phyloP scores from a whole-genome alignment of 2,329 filamentous ascomycete genomes.

The Penicillium digitatum region DNA sequence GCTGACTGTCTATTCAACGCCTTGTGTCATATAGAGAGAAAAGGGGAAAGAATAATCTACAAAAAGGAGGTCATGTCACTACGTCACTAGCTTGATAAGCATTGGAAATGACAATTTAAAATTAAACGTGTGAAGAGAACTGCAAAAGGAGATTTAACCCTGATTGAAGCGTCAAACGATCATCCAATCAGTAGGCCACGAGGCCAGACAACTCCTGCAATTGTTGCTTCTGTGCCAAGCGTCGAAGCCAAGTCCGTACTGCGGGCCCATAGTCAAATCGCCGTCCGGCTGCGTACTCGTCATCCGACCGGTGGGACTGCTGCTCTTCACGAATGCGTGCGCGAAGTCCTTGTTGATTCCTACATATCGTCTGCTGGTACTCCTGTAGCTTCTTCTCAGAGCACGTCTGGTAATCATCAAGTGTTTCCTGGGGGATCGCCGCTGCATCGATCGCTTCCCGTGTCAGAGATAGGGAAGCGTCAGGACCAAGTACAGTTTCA shows the following conservation, averaged over 20 bases:
- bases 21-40: no score
- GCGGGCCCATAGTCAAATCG: constrained; percentile 64
- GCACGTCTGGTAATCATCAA: constrained; percentile 23
- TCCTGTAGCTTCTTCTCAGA: constrained; percentile 32
- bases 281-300: constrained; percentile 41
- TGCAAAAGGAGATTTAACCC: no score
- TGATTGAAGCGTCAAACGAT: neutral
- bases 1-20: neutral
- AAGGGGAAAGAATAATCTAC: no score
- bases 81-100: no score
- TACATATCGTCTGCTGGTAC: constrained; percentile 27
- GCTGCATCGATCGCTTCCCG: constrained; percentile 33
- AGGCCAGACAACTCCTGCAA: constrained; percentile 41
- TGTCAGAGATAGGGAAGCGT: constrained; percentile 37
- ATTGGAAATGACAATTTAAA: no score
- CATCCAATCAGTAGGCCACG: constrained; percentile 22
- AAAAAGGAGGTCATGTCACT: neutral
- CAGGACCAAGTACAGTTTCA: constrained; percentile 32
- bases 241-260: constrained; percentile 65
- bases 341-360: constrained; percentile 33
- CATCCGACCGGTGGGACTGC: constrained; percentile 37
- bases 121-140: no score
- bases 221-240: constrained; percentile 63
- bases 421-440: constrained; percentile 23
- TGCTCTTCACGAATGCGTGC: constrained; percentile 40